Evolutionary conservation across 441 rosid species (phyloP).

Genomic region (Pelargonium myrrhifolium): DNA sequence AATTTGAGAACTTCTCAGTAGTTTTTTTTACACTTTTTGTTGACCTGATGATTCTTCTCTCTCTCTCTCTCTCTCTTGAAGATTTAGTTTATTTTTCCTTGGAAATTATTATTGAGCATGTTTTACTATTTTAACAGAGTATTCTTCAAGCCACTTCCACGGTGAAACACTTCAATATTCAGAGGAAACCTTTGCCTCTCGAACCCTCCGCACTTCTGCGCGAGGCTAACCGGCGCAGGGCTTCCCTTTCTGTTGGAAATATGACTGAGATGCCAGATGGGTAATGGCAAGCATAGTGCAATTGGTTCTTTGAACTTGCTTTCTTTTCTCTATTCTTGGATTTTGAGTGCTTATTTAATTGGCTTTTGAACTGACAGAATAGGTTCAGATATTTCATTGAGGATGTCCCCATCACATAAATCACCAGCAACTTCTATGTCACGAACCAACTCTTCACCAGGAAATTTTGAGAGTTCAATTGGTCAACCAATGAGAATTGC

Average conservation of each 20-base stretch:
- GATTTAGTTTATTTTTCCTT: neutral
- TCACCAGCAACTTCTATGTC: constrained; percentile 42
- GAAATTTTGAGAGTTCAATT: constrained; percentile 69
- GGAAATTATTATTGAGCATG: neutral
- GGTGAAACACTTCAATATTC: constrained; percentile 79
- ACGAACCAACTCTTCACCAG: constrained; percentile 80
- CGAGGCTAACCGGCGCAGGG: constrained; percentile 94
- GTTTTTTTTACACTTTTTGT: neutral
- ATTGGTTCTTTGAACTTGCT: constrained; percentile 1
- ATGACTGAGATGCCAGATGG: constrained; percentile 74
- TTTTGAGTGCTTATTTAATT: constrained; percentile 23
- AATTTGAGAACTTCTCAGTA: neutral
- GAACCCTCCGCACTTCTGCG: constrained; percentile 93
- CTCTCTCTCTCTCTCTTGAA: neutral
- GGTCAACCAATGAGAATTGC: constrained; percentile 98
- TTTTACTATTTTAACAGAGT: constrained; percentile 33
- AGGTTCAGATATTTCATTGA: constrained; percentile 53
- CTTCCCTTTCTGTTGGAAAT: constrained; percentile 98
- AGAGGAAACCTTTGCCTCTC: constrained; percentile 81
- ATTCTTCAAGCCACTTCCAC: constrained; percentile 74
- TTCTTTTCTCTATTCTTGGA: constrained; percentile 4
- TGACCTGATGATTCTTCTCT: neutral
- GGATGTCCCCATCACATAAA: constrained; percentile 43
- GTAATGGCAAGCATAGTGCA: constrained; percentile 28
- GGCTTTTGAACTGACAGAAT: constrained; percentile 56